Percentiles rank a stretch among this genome's conserved stretches.
phyloP scores from a whole-genome alignment of 257 asterid genomes.

The Petunia axillaris region DNA sequence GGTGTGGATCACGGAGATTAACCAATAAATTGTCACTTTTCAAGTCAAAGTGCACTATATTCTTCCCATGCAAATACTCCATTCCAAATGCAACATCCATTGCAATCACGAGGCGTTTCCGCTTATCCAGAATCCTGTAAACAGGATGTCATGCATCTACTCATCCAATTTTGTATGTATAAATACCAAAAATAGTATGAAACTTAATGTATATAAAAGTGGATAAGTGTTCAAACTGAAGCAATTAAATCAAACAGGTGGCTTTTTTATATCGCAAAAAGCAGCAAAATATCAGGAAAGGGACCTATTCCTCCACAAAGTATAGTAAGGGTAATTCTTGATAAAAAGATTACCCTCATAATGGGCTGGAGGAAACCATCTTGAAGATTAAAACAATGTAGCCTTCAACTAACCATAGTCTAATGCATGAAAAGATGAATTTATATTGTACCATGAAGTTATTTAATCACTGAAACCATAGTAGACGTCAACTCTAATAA shows the following conservation, averaged over 20 bases:
- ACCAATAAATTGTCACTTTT: conserved; percentile 97
- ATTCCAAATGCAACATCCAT: conserved; percentile 99
- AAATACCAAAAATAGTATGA: background rate
- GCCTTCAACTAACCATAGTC: background rate
- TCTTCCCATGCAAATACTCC: conserved; percentile 98
- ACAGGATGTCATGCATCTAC: conserved; percentile 19
- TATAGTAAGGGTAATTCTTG: background rate
- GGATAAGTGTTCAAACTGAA: background rate
- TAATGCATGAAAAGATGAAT: conserved; percentile 5
- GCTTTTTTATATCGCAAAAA: background rate
- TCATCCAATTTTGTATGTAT: background rate
- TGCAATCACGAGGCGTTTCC: conserved; percentile 86
- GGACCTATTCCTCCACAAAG: conserved; percentile 4
- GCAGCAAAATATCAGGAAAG: background rate
- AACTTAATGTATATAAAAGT: background rate
- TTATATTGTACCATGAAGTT: background rate
- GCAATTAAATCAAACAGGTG: background rate
- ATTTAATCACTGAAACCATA: conserved; percentile 1
- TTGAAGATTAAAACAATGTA: background rate
- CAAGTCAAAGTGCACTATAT: conserved; percentile 94
- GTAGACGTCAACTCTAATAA: background rate
- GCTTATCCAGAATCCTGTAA: conserved; percentile 81
- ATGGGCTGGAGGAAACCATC: background rate
- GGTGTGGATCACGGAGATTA: conserved; percentile 98
- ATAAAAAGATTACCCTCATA: background rate